phyloP scores from a whole-genome alignment of 75 land plant species.

The Pinus albicaulis region DNA sequence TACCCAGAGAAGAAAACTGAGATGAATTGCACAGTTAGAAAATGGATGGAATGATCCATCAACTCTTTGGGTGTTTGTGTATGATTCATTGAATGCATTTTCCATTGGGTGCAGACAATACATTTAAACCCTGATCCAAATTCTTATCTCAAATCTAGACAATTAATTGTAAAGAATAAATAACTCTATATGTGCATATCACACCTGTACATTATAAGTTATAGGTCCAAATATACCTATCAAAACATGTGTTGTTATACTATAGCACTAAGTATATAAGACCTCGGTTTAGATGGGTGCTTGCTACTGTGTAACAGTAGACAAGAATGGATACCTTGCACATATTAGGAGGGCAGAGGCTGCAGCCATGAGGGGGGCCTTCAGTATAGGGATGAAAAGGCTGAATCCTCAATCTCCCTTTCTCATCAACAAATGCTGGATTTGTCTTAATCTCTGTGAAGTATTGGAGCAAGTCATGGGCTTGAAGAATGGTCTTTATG shows the following conservation, averaged over 20 bases:
- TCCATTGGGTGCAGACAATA: not conserved
- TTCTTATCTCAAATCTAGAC: not conserved
- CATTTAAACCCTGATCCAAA: too few species aligned
- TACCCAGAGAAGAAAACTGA: not conserved
- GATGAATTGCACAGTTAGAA: too few species aligned
- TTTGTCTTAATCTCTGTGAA: constrained; percentile 82
- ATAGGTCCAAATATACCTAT: not conserved
- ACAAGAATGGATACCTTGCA: constrained; percentile 69
- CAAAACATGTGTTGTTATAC: not conserved
- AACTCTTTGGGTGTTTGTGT: too few species aligned
- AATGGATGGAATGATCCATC: too few species aligned
- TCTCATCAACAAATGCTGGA: constrained; percentile 56
- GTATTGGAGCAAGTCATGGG: constrained; percentile 45
- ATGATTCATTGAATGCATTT: not conserved
- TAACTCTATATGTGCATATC: not conserved
- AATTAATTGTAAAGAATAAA: not conserved
- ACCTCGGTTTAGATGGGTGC: constrained; percentile 16
- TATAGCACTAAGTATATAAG: not conserved
- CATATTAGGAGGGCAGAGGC: constrained; percentile 91
- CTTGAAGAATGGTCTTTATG: constrained; percentile 69
- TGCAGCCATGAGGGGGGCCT: constrained; percentile 71
- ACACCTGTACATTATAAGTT: not conserved
- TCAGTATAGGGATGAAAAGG: constrained; percentile 55
- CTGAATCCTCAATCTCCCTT: constrained; percentile 61
- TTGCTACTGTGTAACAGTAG: not conserved